Evolutionary conservation across 1,284 basidiomycete species (phyloP).

Genomic region (Hemileia vastatrix): DNA sequence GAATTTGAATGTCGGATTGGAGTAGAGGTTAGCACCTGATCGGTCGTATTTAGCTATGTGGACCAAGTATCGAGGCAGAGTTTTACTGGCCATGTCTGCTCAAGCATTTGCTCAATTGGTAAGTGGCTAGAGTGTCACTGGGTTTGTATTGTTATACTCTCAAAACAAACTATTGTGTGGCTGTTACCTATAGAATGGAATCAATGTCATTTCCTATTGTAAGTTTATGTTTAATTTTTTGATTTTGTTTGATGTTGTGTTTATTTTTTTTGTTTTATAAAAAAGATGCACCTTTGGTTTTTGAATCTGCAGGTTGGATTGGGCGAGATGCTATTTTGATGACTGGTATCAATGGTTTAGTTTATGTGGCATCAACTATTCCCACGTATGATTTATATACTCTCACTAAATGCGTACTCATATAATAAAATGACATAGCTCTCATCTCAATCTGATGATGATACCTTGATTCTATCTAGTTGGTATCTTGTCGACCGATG

Average conservation of each 20-base stretch:
- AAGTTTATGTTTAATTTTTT: background rate
- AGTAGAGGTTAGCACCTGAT: conserved; percentile 59
- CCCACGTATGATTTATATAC: conserved; percentile 49
- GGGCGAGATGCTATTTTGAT: conserved; percentile 93
- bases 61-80: conserved; percentile 74
- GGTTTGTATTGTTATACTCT: too few species aligned
- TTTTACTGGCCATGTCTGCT: conserved; percentile 91
- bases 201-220: conserved; percentile 23
- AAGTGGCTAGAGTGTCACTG: too few species aligned
- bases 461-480: conserved; percentile 48
- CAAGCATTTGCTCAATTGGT: conserved; percentile 92
- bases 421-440: background rate
- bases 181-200: conserved; percentile 23
- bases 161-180: too few species aligned
- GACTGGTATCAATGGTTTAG: conserved; percentile 83
- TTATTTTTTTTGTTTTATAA: conserved; percentile 7
- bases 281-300: conserved; percentile 33
- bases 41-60: conserved; percentile 77
- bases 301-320: conserved; percentile 77
- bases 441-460: conserved; percentile 2
- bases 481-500: conserved; percentile 93
- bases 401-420: conserved; percentile 59
- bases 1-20: background rate
- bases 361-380: conserved; percentile 20
- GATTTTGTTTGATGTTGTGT: background rate